Evolutionary conservation across 2,329 filamentous ascomycete genomes (phyloP).

Genomic region (Bipolaris sorokiniana): DNA sequence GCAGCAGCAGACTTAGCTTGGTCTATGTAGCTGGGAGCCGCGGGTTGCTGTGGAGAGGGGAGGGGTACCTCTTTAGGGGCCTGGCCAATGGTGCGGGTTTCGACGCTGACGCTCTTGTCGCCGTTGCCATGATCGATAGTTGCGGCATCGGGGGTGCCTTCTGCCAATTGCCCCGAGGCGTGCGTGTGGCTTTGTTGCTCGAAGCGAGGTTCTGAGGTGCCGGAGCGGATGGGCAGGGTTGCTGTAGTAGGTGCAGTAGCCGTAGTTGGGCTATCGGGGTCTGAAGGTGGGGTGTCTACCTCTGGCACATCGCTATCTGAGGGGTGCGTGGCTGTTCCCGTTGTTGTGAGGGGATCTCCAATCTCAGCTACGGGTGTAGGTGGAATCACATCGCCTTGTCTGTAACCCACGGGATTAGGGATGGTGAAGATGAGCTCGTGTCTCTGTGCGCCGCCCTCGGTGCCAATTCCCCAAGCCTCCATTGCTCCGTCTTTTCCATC

Average conservation of each 20-base stretch:
- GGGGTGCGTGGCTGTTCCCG: slow-evolving; percentile 48
- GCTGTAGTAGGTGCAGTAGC: slow-evolving; percentile 19
- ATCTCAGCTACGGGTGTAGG: slow-evolving; percentile 35
- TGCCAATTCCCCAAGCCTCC: slow-evolving; percentile 55
- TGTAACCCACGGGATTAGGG: slow-evolving; percentile 38
- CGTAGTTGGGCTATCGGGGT: slow-evolving; percentile 24
- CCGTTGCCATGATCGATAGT: slow-evolving; percentile 52
- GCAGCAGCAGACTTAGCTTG: slow-evolving; percentile 52
- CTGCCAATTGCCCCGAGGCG: slow-evolving; percentile 50
- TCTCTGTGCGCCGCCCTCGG: slow-evolving; percentile 50
- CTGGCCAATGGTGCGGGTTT: slow-evolving; percentile 57
- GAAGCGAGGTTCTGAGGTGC: slow-evolving; percentile 52
- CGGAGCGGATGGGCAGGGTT: slow-evolving; percentile 42
- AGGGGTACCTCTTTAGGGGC: slow-evolving; percentile 56
- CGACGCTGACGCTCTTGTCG: slow-evolving; percentile 55
- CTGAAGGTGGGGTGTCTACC: slow-evolving; percentile 32
- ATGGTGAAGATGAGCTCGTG: slow-evolving; percentile 50
- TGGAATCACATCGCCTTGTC: slow-evolving; percentile 30
- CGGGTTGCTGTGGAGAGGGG: slow-evolving; percentile 39
- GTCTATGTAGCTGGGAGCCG: slow-evolving; percentile 48
- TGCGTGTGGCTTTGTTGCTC: slow-evolving; percentile 53
- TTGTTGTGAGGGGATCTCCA: slow-evolving; percentile 38
- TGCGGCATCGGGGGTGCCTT: slow-evolving; percentile 52
- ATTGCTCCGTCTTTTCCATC: slow-evolving; percentile 51
- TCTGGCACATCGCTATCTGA: slow-evolving; percentile 28